Base-by-base conservation (phyloP, 768 basidiomycete species). In the Tulasnella sp. region DNA sequence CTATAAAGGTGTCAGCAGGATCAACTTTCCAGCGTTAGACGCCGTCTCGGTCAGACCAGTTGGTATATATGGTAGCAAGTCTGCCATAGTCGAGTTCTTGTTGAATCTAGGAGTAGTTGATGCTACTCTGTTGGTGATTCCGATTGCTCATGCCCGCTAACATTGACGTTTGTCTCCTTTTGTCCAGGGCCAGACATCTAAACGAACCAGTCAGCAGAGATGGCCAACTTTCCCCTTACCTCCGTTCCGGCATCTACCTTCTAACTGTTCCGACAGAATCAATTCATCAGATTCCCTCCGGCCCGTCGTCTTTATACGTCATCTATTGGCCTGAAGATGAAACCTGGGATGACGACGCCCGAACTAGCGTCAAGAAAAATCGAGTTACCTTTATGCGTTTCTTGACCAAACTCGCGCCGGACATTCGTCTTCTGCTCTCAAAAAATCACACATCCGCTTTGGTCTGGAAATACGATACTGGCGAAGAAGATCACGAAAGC, bases 311-410 rank as follows among this genome's bases (percentile, higher is more conserved):
- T 90, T n/a, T n/a, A n/a, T n/a, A 89, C 76, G 87, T 90, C 16
- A 82, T 92, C 11, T 92, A 90, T 79, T 92, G 92, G 92, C 91
- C 91, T 0, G 90, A 92, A 24, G 75, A 80, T 31, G 54, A 46
- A 1, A 79, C 77, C 1, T 92, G 91, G 91, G 83, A 89, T 44
- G 90, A 91, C 83, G 84, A 86, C 18, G 88, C 90, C 37, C 4
- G 6, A 31, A 3, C 37, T 8, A 40, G 54, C 24, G 87, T 90
- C 73, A 83, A 86, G 40, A 87, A 89, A 2, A 92, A 91, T 84
- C 87, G 91, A 8, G 85, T 89, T 1, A 90, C 90, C 0, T 92
- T 92, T 82, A 91, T 92, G 90, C 85, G 91, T 74, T 92, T 92
- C 82, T 88, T 92, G 22, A 90, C 88, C 1, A 90, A 90, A 84